phyloP scores from a whole-genome alignment of 257 asterid species.

The Solanum rostratum region DNA sequence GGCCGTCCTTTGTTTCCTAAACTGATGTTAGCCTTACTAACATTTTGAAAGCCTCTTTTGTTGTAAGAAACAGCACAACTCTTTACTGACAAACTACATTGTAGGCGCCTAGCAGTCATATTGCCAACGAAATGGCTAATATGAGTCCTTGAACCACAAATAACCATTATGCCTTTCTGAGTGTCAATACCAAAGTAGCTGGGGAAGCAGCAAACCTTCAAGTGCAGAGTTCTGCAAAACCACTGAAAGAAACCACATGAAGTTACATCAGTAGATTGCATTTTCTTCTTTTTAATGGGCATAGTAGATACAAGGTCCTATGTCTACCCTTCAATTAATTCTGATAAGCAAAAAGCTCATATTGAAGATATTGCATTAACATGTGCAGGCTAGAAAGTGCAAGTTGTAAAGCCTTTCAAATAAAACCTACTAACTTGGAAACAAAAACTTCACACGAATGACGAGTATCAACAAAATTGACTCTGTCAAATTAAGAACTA shows the following conservation, averaged over 20 bases:
- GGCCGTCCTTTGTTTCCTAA: not conserved
- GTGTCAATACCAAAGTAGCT: not conserved
- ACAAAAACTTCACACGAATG: not conserved
- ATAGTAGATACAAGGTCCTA: not conserved
- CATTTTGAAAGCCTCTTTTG: not conserved
- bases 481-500: not conserved
- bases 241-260: not conserved
- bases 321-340: not conserved
- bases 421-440: not conserved
- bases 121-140: not conserved
- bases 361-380: not conserved
- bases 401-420: not conserved
- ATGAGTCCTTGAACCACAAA: not conserved
- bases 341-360: not conserved
- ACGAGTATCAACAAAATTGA: not conserved
- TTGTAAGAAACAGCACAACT: not conserved
- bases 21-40: not conserved
- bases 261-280: not conserved
- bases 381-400: not conserved
- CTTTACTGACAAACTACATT: not conserved
- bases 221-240: not conserved
- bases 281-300: not conserved
- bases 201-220: not conserved
- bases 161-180: not conserved
- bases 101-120: not conserved